Evolutionary conservation across 805 yeast species (phyloP).

Genomic region (Ascoidea asiatica): DNA sequence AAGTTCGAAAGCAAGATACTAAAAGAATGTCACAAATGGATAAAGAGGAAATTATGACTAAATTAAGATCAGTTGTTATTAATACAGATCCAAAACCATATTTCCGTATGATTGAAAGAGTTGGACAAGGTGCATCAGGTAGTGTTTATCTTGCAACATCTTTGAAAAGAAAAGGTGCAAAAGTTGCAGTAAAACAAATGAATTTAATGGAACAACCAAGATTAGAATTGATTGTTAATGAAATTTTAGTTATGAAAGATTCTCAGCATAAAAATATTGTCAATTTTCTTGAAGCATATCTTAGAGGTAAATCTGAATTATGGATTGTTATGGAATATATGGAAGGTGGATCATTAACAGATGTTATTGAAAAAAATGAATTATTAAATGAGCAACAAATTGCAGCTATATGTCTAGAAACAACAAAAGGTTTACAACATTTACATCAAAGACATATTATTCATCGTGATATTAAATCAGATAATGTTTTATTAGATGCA

Average conservation of each 20-base stretch:
- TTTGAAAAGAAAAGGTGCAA: constrained; percentile 36
- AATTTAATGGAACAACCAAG: constrained; percentile 83
- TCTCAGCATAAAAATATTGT: constrained; percentile 91
- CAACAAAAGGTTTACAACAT: constrained; percentile 82
- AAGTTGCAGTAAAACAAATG: constrained; percentile 95
- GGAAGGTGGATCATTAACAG: constrained; percentile 98
- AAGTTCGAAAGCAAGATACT: no score
- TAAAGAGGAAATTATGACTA: constrained; percentile 79
- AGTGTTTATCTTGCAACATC: constrained; percentile 81
- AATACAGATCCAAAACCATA: constrained; percentile 76
- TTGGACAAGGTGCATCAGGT: constrained; percentile 98
- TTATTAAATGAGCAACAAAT: constrained; percentile 73
- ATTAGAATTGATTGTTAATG: constrained; percentile 90
- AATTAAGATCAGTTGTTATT: constrained; percentile 70
- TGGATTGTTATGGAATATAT: constrained; percentile 99
- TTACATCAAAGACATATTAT: constrained; percentile 86
- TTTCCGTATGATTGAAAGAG: constrained; percentile 65
- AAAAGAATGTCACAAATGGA: constrained; percentile 50
- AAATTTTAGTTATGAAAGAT: constrained; percentile 92
- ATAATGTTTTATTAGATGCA: constrained; percentile 75
- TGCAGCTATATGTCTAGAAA: constrained; percentile 81
- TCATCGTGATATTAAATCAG: constrained; percentile 95
- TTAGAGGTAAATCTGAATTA: constrained; percentile 64
- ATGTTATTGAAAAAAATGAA: constrained; percentile 81
- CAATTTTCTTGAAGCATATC: constrained; percentile 82